Evolutionary conservation across 192 early-diverging fungal species (phyloP), one percentile per base, ranked within the genome.

Genomic region (Umbelopsis vinacea): DNA sequence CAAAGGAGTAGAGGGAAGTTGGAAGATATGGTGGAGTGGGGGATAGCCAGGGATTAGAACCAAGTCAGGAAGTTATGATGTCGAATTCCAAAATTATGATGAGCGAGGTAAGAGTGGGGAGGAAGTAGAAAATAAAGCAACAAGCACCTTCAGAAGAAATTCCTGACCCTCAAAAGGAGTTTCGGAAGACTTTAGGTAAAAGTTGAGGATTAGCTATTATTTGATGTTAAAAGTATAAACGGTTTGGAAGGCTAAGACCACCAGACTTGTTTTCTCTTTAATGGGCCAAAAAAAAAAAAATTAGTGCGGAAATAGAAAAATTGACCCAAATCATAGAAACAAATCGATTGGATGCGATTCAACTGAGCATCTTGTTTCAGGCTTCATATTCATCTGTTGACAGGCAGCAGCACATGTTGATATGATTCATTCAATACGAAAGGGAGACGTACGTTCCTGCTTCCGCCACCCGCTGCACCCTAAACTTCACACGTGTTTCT

Each of bases 341-440:
- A 63, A 63, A 63, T 37, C 57, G 57, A 63, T 63, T 63, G 57
- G 57, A 63, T 63, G 11, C 29, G 57, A 63, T 63, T 63, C 57
- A 63, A 22, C 7, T 63, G 10, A 43, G 40, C 5, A 63, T 1
- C 48, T 15, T 50, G 48, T n/a, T 50, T 19, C 48, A 50, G 48
- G 14, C 48, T 17, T 6, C 19, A 1, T 48, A 14, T 50, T 8
- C 0, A 0, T 50, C 15, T 50, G 48, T n/a, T 21, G n/a, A 21
- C 48, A n/a, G 48, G 3, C 47, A 12, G 3, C 47, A 4, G 47
- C 47, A 48, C 47, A 48, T 50, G 48, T 6, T 50, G 48, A 19
- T 17, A 43, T n/a, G n/a, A n/a, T n/a, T n/a, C n/a, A n/a, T n/a
- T n/a, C n/a, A n/a, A n/a, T n/a, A n/a, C n/a, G n/a, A 43, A 11